Base-by-base conservation (phyloP, 1,139 yeast species). In the Debaryomycetaceae sp. region DNA sequence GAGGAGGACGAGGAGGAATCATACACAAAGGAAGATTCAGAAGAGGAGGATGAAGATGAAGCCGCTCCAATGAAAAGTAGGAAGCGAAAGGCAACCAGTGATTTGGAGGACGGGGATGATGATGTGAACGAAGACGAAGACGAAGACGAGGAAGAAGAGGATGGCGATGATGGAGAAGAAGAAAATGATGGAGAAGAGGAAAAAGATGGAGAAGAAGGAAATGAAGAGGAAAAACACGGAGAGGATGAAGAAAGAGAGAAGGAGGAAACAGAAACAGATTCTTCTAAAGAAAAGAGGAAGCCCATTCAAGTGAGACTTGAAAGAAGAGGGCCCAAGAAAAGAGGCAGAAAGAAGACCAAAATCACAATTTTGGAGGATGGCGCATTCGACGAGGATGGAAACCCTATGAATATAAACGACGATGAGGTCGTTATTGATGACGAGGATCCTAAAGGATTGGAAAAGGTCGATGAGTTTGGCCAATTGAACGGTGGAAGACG, bases 351-450 rank as follows among this genome's bases (percentile, higher is more conserved):
- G 59, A 71, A 65, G 62, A 67, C 68, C 40, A 72, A 70, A 46
- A 56, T 69, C 42, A 60, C 62, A 14, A 45, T 60, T 23, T 59
- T 65, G 20, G 76, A 70, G 40, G 76, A 70, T 40, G 76, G 74
- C 2, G 63, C 59, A 11, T 66, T 68, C 49, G 82, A 77, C 57
- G 79, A 74, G 42, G 75, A 77, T 27, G 81, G 81, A 6, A 73
- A 76, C 48, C 73, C 76, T 13, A 67, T 82, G 47, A 73, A 74
- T 37, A 76, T 89, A 5, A 70, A 68, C n/a, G 78, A 84, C 54
- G 97, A 91, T 59, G 98, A 93, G 67, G 83, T 85, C 42, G 81
- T 79, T 5, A 74, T 90, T n/a, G 87, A 87, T 1, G 62, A 68
- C 47, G 85, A 79, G 51, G 98, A 93, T 63, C 80, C 83, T 5